Conservation (phyloP, 768 basidiomycete species). For the Boletellus ananas region DNA sequence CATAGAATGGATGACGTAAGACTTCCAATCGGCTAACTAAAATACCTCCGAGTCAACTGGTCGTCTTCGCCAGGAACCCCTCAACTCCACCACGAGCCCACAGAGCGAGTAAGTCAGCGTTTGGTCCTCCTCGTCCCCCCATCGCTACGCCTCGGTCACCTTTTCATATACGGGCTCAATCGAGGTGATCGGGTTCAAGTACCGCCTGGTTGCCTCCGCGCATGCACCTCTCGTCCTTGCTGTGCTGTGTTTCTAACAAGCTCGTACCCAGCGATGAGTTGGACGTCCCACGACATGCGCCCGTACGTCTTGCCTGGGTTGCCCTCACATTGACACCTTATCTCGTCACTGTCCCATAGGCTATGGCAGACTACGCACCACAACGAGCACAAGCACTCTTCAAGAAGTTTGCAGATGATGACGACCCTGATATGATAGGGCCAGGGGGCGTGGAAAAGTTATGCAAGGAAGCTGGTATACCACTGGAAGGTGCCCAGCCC, state of each 20-base stretch:
- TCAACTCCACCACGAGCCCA: conserved; percentile 21
- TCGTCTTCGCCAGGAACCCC: conserved; percentile 22
- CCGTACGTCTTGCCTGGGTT: conserved; percentile 21
- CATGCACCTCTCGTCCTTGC: conserved; percentile 61
- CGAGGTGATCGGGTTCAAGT: conserved; percentile 23
- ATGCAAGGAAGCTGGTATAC: conserved; percentile 65
- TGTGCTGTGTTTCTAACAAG: conserved; percentile 62
- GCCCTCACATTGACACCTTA: background rate
- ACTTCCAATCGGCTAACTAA: conserved; percentile 12
- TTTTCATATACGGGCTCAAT: conserved; percentile 12
- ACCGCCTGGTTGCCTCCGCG: conserved; percentile 29
- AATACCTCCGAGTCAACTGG: conserved; percentile 12
- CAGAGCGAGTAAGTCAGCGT: conserved; percentile 30
- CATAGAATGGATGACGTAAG: conserved; percentile 34
- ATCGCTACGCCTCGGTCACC: conserved; percentile 8
- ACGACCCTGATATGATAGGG: conserved; percentile 50
- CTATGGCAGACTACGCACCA: conserved; percentile 42
- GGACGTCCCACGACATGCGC: conserved; percentile 30
- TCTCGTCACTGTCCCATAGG: background rate
- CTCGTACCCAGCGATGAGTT: conserved; percentile 49
- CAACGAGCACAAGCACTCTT: conserved; percentile 56
- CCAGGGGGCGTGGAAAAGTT: conserved; percentile 70
- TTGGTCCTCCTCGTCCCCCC: conserved; percentile 16
- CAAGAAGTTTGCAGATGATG: conserved; percentile 56
- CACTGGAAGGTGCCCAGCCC: conserved; percentile 69